Conservation (phyloP, 306 rosid species). For the Glycine latifolia region DNA sequence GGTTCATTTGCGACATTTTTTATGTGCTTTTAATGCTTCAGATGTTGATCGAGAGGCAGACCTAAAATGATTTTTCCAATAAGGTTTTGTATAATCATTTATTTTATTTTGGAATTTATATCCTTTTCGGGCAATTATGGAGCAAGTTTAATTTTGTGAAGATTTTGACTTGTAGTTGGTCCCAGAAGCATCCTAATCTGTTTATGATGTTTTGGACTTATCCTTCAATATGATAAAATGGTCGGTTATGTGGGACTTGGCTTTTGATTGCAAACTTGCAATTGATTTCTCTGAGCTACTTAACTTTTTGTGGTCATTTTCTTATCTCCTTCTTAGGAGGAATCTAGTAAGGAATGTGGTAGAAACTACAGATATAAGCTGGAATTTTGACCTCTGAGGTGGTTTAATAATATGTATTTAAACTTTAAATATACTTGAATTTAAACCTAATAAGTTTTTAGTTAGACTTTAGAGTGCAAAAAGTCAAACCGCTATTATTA, state of each 20-base stretch:
- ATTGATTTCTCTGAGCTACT: slow-evolving; percentile 36
- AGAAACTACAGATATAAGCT: slow-evolving; percentile 23
- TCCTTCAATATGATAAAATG: slow-evolving; percentile 28
- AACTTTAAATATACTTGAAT: slow-evolving; percentile 5
- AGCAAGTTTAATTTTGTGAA: slow-evolving; percentile 2
- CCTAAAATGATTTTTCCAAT: background rate
- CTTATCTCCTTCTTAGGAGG: slow-evolving; percentile 40
- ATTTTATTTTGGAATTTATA: background rate
- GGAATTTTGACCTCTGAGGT: background rate
- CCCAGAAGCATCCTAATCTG: slow-evolving; percentile 55
- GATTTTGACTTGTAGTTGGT: slow-evolving; percentile 42
- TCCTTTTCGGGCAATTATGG: slow-evolving; percentile 20
- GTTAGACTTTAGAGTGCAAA: slow-evolving; percentile 35
- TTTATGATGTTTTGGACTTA: slow-evolving; percentile 20
- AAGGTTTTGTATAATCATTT: background rate
- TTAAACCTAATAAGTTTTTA: slow-evolving; percentile 18
- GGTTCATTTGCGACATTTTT: slow-evolving; percentile 27
- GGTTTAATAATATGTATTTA: background rate
- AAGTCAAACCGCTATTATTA: slow-evolving; percentile 39
- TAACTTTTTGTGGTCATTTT: slow-evolving; percentile 21
- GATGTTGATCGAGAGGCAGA: slow-evolving; percentile 22
- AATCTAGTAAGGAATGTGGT: slow-evolving; percentile 53
- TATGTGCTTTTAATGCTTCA: slow-evolving; percentile 9
- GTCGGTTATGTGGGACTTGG: slow-evolving; percentile 38
- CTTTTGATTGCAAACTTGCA: slow-evolving; percentile 42